These are phyloP conservation scores for Nicotiana attenuata DNA, from an alignment of 257 asterid genomes.

Conservation along the genomic window DNA sequence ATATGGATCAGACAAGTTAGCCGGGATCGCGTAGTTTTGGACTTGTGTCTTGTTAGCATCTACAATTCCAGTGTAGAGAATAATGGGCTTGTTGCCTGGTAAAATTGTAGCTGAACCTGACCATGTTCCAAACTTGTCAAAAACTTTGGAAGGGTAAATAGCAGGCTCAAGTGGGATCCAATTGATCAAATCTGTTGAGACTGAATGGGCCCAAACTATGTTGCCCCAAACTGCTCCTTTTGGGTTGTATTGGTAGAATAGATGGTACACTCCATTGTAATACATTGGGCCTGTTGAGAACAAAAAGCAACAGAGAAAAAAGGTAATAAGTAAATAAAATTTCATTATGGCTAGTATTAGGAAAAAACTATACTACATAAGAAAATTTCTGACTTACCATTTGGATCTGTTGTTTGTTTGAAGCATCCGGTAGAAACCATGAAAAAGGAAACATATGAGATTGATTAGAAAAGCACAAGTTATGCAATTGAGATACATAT, in stretches of 20 bases:
- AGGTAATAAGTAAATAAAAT: not conserved
- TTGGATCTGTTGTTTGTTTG: conserved; percentile 30
- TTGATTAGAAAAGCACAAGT: conserved; percentile 5
- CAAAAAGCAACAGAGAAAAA: not conserved
- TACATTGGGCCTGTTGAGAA: conserved; percentile 56
- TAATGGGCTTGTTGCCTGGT: conserved; percentile 60
- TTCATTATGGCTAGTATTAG: not conserved
- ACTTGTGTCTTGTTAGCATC: conserved; percentile 48
- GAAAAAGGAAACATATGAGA: not conserved
- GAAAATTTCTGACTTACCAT: conserved; percentile 20
- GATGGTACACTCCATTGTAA: conserved; percentile 62
- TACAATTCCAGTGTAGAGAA: conserved; percentile 69
- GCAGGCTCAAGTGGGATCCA: conserved; percentile 51
- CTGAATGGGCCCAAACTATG: conserved; percentile 79
- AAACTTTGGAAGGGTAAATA: conserved; percentile 51
- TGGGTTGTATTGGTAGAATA: conserved; percentile 76
- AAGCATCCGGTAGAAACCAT: conserved; percentile 3
- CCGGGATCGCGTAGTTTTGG: conserved; percentile 76
- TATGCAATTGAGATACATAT: too few species aligned
- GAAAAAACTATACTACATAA: too few species aligned
- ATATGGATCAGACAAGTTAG: conserved; percentile 54
- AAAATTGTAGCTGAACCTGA: conserved; percentile 73
- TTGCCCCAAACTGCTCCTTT: conserved; percentile 76
- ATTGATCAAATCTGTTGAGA: conserved; percentile 55
- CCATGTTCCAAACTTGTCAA: conserved; percentile 73